Conservation (phyloP, 768 basidiomycete species). For the Boletales sp. region DNA sequence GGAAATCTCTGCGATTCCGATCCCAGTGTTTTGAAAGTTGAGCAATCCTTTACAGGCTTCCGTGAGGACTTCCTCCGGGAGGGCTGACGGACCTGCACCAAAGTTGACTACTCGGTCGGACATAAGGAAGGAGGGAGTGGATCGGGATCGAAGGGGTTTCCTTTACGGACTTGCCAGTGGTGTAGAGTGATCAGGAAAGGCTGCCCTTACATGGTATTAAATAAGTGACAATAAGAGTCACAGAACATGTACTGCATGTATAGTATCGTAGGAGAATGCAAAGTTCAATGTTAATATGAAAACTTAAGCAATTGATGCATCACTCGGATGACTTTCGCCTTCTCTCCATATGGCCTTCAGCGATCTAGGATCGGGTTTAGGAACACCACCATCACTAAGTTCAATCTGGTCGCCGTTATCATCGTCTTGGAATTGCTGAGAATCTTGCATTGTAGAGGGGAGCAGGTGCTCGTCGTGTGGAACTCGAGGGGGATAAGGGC, state of each 20-base stretch:
- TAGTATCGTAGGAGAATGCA: neutral
- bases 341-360: constrained; percentile 29
- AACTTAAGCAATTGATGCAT: constrained; percentile 12
- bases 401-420: constrained; percentile 25
- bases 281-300: neutral
- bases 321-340: constrained; percentile 24
- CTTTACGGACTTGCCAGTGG: too few relatives aligned
- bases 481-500: constrained; percentile 70
- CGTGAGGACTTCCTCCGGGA: constrained; percentile 82
- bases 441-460: constrained; percentile 33
- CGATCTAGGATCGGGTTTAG: constrained; percentile 4
- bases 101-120: constrained; percentile 73
- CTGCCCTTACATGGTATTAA: too few relatives aligned
- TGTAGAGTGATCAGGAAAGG: too few relatives aligned
- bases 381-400: constrained; percentile 18
- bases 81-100: constrained; percentile 89
- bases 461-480: constrained; percentile 41
- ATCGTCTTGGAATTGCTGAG: constrained; percentile 11
- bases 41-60: constrained; percentile 83
- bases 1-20: constrained; percentile 94
- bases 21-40: constrained; percentile 87
- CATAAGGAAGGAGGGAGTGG: constrained; percentile 12
- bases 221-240: neutral
- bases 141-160: neutral
- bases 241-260: neutral